Evolutionary conservation across 2,329 filamentous ascomycete genomes (phyloP).

Genomic region (Pseudogymnoascus sp.): DNA sequence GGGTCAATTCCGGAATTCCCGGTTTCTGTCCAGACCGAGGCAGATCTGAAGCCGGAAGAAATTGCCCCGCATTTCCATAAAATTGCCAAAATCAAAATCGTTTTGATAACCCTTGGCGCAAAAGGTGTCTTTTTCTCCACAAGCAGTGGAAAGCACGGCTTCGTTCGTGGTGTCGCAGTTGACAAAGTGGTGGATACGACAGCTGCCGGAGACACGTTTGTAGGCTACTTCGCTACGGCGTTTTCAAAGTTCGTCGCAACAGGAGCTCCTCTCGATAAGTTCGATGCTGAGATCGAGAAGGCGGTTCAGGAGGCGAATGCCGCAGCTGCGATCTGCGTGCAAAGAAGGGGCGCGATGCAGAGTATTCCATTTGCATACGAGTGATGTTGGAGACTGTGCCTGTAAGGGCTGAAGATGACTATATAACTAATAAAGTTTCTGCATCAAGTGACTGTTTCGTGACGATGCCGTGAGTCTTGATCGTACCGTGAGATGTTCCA

Average conservation of each 20-base stretch:
- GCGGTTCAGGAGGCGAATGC: slow-evolving; percentile 6
- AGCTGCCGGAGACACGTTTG: slow-evolving; percentile 16
- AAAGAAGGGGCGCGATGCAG: slow-evolving; percentile 6
- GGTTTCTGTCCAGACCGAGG: background rate
- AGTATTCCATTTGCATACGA: slow-evolving; percentile 10
- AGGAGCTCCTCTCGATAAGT: background rate
- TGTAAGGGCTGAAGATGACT: background rate
- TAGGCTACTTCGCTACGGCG: slow-evolving; percentile 10
- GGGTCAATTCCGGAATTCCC: background rate
- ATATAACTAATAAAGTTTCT: background rate
- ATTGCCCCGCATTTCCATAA: slow-evolving; percentile 6
- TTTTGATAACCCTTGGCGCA: slow-evolving; percentile 14
- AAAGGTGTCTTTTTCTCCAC: slow-evolving; percentile 14
- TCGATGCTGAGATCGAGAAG: slow-evolving; percentile 6
- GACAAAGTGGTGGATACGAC: slow-evolving; percentile 16
- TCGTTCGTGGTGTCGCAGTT: slow-evolving; percentile 10
- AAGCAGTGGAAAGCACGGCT: background rate
- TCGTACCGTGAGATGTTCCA: slow-evolving; percentile 1
- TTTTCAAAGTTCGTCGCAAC: slow-evolving; percentile 9
- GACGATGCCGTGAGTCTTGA: background rate
- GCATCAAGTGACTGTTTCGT: background rate
- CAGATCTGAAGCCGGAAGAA: slow-evolving; percentile 7
- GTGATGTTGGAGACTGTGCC: background rate
- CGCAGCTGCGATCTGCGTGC: slow-evolving; percentile 7
- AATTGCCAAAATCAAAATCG: slow-evolving; percentile 4